Evolutionary conservation across 371 early-diverging fungal species (phyloP).

Genomic region (Mucor mucedo): DNA sequence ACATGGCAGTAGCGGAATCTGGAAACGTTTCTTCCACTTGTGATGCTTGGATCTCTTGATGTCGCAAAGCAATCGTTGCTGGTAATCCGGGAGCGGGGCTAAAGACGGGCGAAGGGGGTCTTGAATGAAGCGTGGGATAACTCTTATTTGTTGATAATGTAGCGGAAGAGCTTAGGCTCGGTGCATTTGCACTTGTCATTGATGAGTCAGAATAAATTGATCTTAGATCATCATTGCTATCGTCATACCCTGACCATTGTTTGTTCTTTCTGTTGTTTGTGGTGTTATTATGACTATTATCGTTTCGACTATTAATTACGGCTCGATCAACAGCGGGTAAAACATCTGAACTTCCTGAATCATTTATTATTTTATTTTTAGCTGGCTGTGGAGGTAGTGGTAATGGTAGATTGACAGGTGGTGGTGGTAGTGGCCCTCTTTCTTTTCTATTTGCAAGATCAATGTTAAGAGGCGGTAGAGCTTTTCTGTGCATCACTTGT

Average conservation of each 20-base stretch:
- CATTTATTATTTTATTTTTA: background rate
- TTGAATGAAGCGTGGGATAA: constrained; percentile 32
- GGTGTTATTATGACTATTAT: background rate
- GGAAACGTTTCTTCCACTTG: constrained; percentile 37
- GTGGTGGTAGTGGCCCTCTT: constrained; percentile 1
- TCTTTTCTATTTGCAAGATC: constrained; percentile 32
- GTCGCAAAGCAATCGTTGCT: constrained; percentile 36
- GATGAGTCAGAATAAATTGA: constrained; percentile 39
- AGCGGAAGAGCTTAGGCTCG: constrained; percentile 41
- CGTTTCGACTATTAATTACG: background rate
- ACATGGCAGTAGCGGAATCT: constrained; percentile 22
- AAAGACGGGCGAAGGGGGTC: constrained; percentile 44
- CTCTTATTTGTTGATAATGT: constrained; percentile 30
- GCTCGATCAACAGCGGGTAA: constrained; percentile 21
- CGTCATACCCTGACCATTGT: background rate
- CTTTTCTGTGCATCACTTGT: constrained; percentile 5
- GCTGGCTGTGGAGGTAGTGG: background rate
- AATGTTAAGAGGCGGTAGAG: constrained; percentile 22
- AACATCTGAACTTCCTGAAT: constrained; percentile 24
- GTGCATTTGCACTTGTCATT: constrained; percentile 30
- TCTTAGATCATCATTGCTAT: constrained; percentile 21
- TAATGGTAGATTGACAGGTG: constrained; percentile 9
- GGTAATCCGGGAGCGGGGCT: constrained; percentile 47
- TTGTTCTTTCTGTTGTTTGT: background rate
- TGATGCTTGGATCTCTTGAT: constrained; percentile 18